phyloP scores from a whole-genome alignment of 140 eudicot genomes.

The Bidens hawaiensis region DNA sequence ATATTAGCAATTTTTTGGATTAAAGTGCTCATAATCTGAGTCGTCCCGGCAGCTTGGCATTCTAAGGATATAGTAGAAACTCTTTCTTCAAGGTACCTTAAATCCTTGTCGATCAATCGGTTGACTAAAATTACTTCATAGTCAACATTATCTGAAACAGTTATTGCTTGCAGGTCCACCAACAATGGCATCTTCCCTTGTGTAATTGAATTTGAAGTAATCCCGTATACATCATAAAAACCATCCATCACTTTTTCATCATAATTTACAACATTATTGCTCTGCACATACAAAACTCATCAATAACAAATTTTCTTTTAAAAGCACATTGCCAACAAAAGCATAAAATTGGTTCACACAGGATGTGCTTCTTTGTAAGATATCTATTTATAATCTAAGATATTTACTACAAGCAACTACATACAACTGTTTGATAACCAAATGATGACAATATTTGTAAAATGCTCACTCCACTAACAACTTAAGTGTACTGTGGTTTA shows the following conservation, averaged over 20 bases:
- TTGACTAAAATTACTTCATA: conserved; percentile 81
- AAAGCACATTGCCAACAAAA: conserved; percentile 18
- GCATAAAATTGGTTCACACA: conserved; percentile 13
- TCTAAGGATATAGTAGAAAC: conserved; percentile 49
- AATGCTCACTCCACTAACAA: background rate
- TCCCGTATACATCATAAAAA: conserved; percentile 85
- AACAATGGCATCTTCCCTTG: conserved; percentile 83
- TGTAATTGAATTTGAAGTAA: conserved; percentile 41
- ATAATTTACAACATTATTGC: conserved; percentile 72
- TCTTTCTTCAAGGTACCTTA: conserved; percentile 70
- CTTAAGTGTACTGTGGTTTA: background rate
- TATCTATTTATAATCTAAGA: too few species aligned
- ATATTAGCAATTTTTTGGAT: conserved; percentile 72
- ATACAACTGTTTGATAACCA: conserved; percentile 1
- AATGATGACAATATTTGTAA: too few species aligned
- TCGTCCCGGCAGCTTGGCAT: conserved; percentile 41
- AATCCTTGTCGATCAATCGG: conserved; percentile 49
- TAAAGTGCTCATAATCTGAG: conserved; percentile 39
- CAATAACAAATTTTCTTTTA: conserved; percentile 9
- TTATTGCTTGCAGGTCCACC: conserved; percentile 63
- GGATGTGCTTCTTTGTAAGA: too few species aligned
- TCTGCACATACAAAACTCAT: conserved; percentile 35
- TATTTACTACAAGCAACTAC: background rate
- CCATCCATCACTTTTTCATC: conserved; percentile 90
- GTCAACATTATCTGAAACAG: conserved; percentile 52